Evolutionary conservation across 2,329 filamentous ascomycete species (phyloP), one percentile per base, ranked within the genome.

Genomic region (Colletotrichum liriopes): DNA sequence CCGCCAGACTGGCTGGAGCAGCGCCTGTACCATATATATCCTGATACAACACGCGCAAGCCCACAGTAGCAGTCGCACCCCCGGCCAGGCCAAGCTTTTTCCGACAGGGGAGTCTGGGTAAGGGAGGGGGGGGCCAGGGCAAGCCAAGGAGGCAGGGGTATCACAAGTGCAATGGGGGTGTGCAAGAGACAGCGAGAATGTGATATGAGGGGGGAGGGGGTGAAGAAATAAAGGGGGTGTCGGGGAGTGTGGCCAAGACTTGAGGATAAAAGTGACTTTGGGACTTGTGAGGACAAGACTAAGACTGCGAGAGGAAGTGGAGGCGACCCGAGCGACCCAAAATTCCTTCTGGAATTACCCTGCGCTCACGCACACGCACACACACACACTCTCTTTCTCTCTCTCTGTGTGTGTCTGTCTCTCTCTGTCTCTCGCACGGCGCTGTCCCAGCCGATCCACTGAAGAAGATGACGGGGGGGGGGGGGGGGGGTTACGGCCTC

Each of bases 1-100:
- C 47, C 52, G 49, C 51, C 60, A 55, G 69, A 62, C 63, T 64
- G 70, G 70, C 65, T 74, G 73, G 65, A 70, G 69, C 67, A 76
- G 72, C 65, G 51, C 71, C 67, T 73, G 73, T 70, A 74, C 73
- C 73, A 74, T 73, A 70, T 75, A 76, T 76, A 70, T 75, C 67
- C 74, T 76, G 72, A 76, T 75, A 75, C 74, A 74, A 73, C 72
- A 72, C 68, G 68, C 66, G 59, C 69, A 73, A 64, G 60, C 60
- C 61, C 66, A 71, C 68, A 62, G 51, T 51, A 71, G 49, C 64
- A 71, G 68, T 67, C 68, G 68, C 64, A 67, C 64, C 49, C 67
- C 67, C 68, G 18, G 64, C n/a, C 35, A 71, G 64, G 68, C 68
- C 68, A 71, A 67, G 64, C 68, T 71, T 71, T 71, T 62, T 32